phyloP scores from a whole-genome alignment of 78 protist genomes.

The Ministeria vibrans region DNA sequence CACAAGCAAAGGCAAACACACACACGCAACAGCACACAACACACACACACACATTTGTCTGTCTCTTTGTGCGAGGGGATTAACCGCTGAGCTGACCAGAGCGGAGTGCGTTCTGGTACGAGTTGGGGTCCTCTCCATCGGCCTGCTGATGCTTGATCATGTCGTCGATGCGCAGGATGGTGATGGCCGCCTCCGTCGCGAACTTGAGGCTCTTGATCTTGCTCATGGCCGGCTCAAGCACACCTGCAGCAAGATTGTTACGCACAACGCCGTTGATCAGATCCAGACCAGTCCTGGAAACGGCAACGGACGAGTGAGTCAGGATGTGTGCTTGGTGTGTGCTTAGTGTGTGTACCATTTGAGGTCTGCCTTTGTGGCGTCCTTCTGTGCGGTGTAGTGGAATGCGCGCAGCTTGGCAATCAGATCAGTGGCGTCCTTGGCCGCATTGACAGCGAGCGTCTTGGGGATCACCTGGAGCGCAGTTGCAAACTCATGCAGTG shows the following conservation, averaged over 20 bases:
- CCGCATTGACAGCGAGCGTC: slow-evolving; percentile 93
- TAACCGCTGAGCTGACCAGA: slow-evolving; percentile 1
- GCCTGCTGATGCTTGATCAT: slow-evolving; percentile 64
- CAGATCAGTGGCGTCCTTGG: slow-evolving; percentile 95
- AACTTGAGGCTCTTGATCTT: slow-evolving; percentile 90
- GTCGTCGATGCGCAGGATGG: slow-evolving; percentile 94
- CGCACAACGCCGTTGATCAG: slow-evolving; percentile 59
- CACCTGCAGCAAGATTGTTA: slow-evolving; percentile 91
- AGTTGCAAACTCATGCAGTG: slow-evolving; percentile 95
- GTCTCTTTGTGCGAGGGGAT: too few relatives aligned
- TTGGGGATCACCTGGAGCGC: slow-evolving; percentile 97
- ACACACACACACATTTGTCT: too few relatives aligned
- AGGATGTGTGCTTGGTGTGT: background rate
- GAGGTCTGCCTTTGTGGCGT: slow-evolving; percentile 32
- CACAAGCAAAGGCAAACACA: too few relatives aligned
- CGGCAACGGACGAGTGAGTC: too few relatives aligned
- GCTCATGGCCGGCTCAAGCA: slow-evolving; percentile 94
- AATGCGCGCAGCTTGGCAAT: slow-evolving; percentile 89
- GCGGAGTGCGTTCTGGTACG: background rate
- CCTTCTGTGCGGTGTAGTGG: slow-evolving; percentile 86
- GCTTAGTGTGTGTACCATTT: background rate
- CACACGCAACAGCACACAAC: too few relatives aligned
- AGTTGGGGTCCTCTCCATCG: background rate
- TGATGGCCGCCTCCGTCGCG: slow-evolving; percentile 99
- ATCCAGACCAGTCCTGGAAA: slow-evolving; percentile 68